Conservation (phyloP, 2,329 filamentous ascomycete genomes). For the Aspergillus ustus region DNA sequence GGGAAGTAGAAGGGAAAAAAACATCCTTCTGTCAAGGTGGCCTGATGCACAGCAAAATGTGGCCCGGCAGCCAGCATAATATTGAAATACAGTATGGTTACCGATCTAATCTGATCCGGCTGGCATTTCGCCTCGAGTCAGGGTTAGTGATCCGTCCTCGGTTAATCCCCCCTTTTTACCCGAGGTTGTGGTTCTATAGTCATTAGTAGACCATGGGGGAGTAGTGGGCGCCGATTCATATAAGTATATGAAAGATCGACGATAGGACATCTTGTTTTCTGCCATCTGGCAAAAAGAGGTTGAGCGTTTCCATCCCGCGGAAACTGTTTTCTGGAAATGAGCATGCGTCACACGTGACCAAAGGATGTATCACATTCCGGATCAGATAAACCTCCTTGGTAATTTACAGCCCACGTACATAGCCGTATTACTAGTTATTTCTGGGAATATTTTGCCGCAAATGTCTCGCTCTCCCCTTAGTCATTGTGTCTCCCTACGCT, state of each 20-base stretch:
- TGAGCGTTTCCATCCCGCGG: neutral
- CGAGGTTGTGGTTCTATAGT: constrained; percentile 5
- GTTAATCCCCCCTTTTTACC: neutral
- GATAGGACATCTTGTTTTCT: neutral
- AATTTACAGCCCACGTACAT: neutral
- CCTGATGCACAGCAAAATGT: constrained; percentile 18
- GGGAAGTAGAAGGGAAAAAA: neutral
- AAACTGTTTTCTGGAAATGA: neutral
- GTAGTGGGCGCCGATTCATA: neutral
- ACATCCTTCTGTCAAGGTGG: constrained; percentile 5
- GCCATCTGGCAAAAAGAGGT: neutral
- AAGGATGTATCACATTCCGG: constrained; percentile 13
- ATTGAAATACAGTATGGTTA: constrained; percentile 16
- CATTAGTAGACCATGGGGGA: neutral
- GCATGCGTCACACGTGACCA: neutral
- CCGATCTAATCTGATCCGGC: constrained; percentile 32
- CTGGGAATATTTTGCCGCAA: neutral
- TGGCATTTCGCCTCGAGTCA: constrained; percentile 13
- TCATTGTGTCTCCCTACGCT: neutral
- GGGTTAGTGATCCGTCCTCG: constrained; percentile 9
- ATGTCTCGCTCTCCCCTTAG: neutral
- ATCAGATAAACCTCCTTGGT: constrained; percentile 28
- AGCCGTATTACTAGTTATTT: neutral
- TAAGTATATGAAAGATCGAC: neutral
- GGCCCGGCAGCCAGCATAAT: neutral